Percentiles rank a stretch among this genome's conserved stretches.
Evolutionary conservation across 139 green algal genomes (phyloP).

Genomic region (Trebouxia sp.): DNA sequence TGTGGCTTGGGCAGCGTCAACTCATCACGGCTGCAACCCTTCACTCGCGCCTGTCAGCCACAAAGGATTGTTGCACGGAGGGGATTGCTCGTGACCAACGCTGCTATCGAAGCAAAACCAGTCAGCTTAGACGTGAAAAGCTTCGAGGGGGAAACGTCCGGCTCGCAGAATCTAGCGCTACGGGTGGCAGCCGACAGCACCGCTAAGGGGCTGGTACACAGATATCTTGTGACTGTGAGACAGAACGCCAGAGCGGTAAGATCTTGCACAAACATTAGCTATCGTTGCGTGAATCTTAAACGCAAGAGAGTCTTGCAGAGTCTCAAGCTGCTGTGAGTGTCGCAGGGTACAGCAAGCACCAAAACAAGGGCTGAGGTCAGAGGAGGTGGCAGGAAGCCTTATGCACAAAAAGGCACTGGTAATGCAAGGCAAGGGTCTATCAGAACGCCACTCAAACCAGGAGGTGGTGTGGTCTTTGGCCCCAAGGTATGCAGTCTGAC

Average conservation of each 20-base stretch:
- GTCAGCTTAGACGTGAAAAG: slow-evolving; percentile 50
- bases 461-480: slow-evolving; percentile 93
- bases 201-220: slow-evolving; percentile 90
- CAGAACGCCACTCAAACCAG: slow-evolving; percentile 63
- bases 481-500: slow-evolving; percentile 82
- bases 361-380: slow-evolving; percentile 91
- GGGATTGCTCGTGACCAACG: neutral
- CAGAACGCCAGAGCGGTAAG: slow-evolving; percentile 78
- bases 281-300: too few relatives aligned
- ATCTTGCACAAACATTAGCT: neutral
- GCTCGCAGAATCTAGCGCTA: slow-evolving; percentile 68
- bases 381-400: slow-evolving; percentile 96
- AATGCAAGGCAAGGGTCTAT: slow-evolving; percentile 85
- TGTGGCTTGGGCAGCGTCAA: neutral
- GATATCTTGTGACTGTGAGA: slow-evolving; percentile 83
- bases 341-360: slow-evolving; percentile 90
- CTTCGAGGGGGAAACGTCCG: slow-evolving; percentile 63
- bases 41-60: neutral
- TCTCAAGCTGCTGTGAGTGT: too few relatives aligned
- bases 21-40: neutral
- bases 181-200: slow-evolving; percentile 71
- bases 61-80: neutral
- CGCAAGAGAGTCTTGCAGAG: too few relatives aligned
- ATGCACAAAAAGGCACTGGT: slow-evolving; percentile 96
- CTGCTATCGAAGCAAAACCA: slow-evolving; percentile 11